Evolutionary conservation across 108 stramenopile genomes (phyloP).

Genomic region (Nitzschia palea): DNA sequence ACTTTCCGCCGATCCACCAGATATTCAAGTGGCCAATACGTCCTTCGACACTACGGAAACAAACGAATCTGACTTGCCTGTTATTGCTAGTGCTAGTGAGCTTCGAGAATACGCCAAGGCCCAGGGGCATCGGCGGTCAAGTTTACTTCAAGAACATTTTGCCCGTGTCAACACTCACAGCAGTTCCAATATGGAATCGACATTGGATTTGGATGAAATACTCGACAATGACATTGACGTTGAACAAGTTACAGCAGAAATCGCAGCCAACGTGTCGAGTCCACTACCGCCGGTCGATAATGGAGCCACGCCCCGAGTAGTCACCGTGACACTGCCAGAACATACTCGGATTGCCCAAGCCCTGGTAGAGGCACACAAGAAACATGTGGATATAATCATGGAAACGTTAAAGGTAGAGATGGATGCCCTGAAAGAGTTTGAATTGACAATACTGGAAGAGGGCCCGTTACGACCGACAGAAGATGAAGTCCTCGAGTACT

Average conservation of each 20-base stretch:
- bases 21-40: neutral
- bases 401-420: conserved; percentile 71
- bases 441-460: conserved; percentile 48
- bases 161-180: neutral
- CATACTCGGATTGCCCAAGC: conserved; percentile 55
- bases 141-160: conserved; percentile 40
- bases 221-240: neutral
- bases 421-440: conserved; percentile 74
- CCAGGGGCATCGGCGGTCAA: conserved; percentile 39
- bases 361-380: conserved; percentile 65
- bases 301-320: neutral
- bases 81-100: conserved; percentile 39
- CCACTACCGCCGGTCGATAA: neutral
- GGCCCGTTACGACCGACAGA: conserved; percentile 49
- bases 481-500: conserved; percentile 83
- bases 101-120: conserved; percentile 30
- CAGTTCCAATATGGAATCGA: neutral
- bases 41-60: conserved; percentile 37
- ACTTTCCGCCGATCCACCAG: neutral
- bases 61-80: conserved; percentile 23
- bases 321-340: conserved; percentile 24
- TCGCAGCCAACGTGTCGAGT: neutral
- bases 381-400: conserved; percentile 72
- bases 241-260: neutral
- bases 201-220: conserved; percentile 1